Percentiles rank a stretch among this genome's conserved stretches.
These are phyloP conservation scores for Galeopsis tetrahit DNA, from an alignment of 257 asterid species.

Conservation along the genomic window DNA sequence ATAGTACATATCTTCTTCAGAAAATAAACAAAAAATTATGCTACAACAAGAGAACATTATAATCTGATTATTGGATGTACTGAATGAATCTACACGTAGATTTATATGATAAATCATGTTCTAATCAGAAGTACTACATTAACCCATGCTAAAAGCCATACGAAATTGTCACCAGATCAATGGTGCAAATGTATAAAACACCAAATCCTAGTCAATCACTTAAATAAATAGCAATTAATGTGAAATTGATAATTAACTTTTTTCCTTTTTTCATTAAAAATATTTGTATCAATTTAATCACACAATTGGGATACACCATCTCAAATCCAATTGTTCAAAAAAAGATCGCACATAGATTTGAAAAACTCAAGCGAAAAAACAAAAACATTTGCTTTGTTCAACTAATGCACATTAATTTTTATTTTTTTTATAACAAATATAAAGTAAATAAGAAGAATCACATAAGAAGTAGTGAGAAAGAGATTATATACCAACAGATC, in stretches of 20 bases:
- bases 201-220: background rate
- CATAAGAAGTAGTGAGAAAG: background rate
- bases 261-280: background rate
- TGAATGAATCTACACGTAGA: background rate
- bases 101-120: background rate
- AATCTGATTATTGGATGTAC: background rate
- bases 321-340: background rate
- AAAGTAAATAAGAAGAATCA: background rate
- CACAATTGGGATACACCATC: slow-evolving; percentile 10
- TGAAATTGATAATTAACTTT: background rate
- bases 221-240: background rate
- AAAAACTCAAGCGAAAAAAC: slow-evolving; percentile 15
- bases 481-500: slow-evolving; percentile 38
- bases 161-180: slow-evolving; percentile 6
- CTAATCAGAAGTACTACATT: background rate
- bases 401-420: too few relatives aligned
- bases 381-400: slow-evolving; percentile 5
- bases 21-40: background rate
- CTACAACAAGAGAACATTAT: background rate
- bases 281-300: background rate
- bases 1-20: background rate
- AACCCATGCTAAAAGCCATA: background rate
- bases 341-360: background rate
- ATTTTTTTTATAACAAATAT: too few relatives aligned
- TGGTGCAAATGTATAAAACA: slow-evolving; percentile 21